Evolutionary conservation across 192 early-diverging fungal genomes (phyloP), one percentile per base, ranked within the genome.

Genomic region (Rhizophagus prolifer): DNA sequence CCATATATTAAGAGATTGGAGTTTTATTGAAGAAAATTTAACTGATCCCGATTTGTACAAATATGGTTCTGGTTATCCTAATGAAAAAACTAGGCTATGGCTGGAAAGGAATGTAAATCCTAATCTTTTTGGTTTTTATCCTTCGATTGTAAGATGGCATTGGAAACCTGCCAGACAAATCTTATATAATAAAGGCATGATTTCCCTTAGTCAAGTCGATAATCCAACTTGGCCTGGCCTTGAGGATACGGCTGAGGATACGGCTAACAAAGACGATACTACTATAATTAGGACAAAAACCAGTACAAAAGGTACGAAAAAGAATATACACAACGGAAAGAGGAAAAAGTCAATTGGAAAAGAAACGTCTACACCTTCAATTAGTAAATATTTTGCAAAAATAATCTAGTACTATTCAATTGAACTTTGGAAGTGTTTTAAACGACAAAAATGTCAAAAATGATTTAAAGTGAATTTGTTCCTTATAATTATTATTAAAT

Each of bases 1-100:
- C 81, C 83, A 83, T 54, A 81, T 90, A 9, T 64, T 95, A 58
- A 78, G 86, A 64, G 80, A 89, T 59, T 94, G 92, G 91, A 64
- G 77, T 13, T 94, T 90, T 84, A 82, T 85, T 58, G 93, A 95
- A 78, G 71, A 77, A n/a, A 75, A 58, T 31, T 66, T 89, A 10
- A 86, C 86, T 8, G 72, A 66, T 9, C 76, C 50, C 1, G 61
- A 91, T 14, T 87, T 88, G 0, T 85, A 79, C 25, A 72, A 65
- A 7, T 98, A 94, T 80, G 96, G 96, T n/a, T 94, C 92, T 1
- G 96, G 96, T 10, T 98, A 97, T 82, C 96, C 95, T 19, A 54
- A 54, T 54, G 47, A 54, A 21, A 54, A 54, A 54, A 54, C 47
- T 16, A 54, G 13, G 3, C 47, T 19, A 54, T 54, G 47, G 47